Base-by-base conservation (phyloP, 495 filamentous ascomycete genomes). In the Articulospora tetracladia region DNA sequence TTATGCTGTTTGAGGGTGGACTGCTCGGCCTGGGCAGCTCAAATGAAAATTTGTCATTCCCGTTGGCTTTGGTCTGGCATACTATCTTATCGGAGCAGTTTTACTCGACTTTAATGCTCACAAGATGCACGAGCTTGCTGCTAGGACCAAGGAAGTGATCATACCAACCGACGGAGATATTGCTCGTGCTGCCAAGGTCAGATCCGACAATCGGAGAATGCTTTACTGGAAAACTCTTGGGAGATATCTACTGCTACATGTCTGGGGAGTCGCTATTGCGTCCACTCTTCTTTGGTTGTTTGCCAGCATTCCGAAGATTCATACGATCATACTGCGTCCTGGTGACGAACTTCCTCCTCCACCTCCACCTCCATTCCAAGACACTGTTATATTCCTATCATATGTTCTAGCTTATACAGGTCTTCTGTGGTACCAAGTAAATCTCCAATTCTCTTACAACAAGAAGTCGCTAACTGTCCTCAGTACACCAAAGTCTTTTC, bases 401-500 rank as follows among this genome's bases (percentile, higher is more conserved):
- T 56, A 56, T 26, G 34, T 56, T n/a, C 19, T 15, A 6, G 53
- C 53, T 3, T 56, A 56, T 20, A 56, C 53, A 3, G 50, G 50
- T 28, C 28, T 53, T 10, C 19, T 53, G 11, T 53, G 50, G 50
- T 53, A 53, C 28, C 50, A 53, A 28, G 50, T 53, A 10, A 13
- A 25, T 53, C 12, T 57, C 20, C 12, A 10, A 10, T 39, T 39
- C 10, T 10, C 34, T n/a, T 10, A 39, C 34, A n/a, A 39, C n/a
- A n/a, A 10, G 34, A 10, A 39, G 10, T 39, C n/a, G n/a, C 34
- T 39, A 39, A 39, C 34, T 10, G n/a, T 39, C n/a, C 34, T 10
- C 30, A 58, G 39, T 58, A 58, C 24, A 58, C 41, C 7, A 58
- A 58, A 53, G 80, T 86, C 49, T 86, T 83, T 66, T 74, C 76